These are phyloP conservation scores for Colletotrichum viniferum DNA, from an alignment of 2,329 filamentous ascomycete genomes.

Conservation along the genomic window DNA sequence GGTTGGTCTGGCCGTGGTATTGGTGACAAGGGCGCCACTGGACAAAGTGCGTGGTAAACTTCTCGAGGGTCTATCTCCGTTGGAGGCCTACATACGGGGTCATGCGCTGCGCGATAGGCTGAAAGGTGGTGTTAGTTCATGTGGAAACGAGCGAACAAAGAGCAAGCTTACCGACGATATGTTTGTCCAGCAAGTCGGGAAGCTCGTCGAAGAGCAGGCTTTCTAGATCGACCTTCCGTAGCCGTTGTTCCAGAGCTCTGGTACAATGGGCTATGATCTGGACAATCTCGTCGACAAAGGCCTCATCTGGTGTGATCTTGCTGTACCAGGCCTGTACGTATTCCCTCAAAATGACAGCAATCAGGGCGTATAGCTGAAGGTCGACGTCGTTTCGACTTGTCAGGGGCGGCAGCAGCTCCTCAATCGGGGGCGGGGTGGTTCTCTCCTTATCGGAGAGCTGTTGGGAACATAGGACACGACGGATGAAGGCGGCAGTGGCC, in stretches of 20 bases:
- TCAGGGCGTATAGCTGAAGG: constrained; percentile 88
- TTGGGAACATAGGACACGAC: constrained; percentile 82
- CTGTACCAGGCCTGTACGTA: constrained; percentile 93
- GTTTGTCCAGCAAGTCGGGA: constrained; percentile 78
- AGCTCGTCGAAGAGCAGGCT: constrained; percentile 86
- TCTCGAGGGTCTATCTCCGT: constrained; percentile 66
- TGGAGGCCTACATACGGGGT: constrained; percentile 60
- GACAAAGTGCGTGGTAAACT: constrained; percentile 84
- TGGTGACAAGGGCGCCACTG: constrained; percentile 80
- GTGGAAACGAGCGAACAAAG: neutral
- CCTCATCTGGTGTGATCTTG: constrained; percentile 88
- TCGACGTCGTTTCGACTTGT: constrained; percentile 96
- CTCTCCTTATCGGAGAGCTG: constrained; percentile 62
- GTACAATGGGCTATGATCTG: constrained; percentile 93
- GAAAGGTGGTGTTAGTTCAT: neutral
- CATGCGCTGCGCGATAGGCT: constrained; percentile 74
- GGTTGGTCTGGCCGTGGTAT: constrained; percentile 65
- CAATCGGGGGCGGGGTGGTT: constrained; percentile 64
- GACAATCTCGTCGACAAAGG: constrained; percentile 85
- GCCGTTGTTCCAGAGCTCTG: constrained; percentile 81
- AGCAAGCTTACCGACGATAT: constrained; percentile 70
- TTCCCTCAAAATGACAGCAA: constrained; percentile 87
- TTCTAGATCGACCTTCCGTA: constrained; percentile 83
- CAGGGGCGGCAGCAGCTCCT: constrained; percentile 85
- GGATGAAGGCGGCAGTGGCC: constrained; percentile 81